These are phyloP conservation scores for Crithidia fasciculata DNA, from an alignment of 208 protist genomes.

Conservation along the genomic window DNA sequence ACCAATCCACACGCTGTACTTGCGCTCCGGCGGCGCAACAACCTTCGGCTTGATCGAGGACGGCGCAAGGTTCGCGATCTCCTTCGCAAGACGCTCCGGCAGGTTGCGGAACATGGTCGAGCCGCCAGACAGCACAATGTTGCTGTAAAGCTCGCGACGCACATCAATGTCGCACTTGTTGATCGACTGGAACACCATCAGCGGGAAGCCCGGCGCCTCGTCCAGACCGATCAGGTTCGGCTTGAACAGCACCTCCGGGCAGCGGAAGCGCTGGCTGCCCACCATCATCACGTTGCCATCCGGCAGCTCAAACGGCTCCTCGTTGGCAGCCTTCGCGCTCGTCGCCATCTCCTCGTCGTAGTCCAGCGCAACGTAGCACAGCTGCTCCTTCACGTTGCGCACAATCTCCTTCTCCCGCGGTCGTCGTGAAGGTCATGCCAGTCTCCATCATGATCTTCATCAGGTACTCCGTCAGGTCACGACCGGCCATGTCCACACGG, in stretches of 20 bases:
- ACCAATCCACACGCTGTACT: constrained; percentile 98
- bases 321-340: constrained; percentile 82
- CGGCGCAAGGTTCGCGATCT: constrained; percentile 94
- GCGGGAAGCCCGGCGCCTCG: constrained; percentile 95
- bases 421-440: constrained; percentile 96
- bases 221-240: constrained; percentile 94
- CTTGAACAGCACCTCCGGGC: constrained; percentile 97
- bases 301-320: constrained; percentile 94
- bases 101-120: constrained; percentile 97
- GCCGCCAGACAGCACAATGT: constrained; percentile 96
- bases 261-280: constrained; percentile 89
- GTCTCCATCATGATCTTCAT: constrained; percentile 95
- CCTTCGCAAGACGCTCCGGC: constrained; percentile 97
- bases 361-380: constrained; percentile 94
- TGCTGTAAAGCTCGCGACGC: constrained; percentile 95
- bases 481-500: constrained; percentile 91
- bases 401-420: constrained; percentile 97
- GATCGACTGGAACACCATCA: constrained; percentile 97
- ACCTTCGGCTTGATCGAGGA: constrained; percentile 97
- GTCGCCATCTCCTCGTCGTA: constrained; percentile 96
- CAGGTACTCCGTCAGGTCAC: constrained; percentile 96
- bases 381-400: constrained; percentile 95
- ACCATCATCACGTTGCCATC: constrained; percentile 94
- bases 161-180: constrained; percentile 97
- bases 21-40: constrained; percentile 95